A percentile compares a stretch with the other conserved stretches of the same genome.
Evolutionary conservation across 2,329 filamentous ascomycete species (phyloP).

Genomic region (Blastomyces gilchristii): DNA sequence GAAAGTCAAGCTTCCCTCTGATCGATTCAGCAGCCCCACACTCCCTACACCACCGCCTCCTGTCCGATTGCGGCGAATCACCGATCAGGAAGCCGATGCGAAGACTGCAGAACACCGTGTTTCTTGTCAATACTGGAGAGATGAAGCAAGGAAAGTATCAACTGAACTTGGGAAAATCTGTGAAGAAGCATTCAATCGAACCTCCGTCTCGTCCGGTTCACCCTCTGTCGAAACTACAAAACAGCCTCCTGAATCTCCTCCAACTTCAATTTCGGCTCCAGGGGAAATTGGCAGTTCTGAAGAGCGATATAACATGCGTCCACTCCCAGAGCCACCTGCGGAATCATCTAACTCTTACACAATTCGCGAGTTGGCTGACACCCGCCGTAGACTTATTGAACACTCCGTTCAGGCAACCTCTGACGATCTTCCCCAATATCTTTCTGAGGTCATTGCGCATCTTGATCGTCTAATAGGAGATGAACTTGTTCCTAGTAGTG

Average conservation of each 20-base stretch:
- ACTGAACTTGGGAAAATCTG: slow-evolving; percentile 79
- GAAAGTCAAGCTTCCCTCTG: slow-evolving; percentile 11
- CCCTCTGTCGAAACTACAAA: slow-evolving; percentile 34
- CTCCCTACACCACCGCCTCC: slow-evolving; percentile 33
- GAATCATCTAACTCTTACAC: slow-evolving; percentile 44
- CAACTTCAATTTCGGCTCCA: slow-evolving; percentile 35
- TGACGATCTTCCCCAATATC: slow-evolving; percentile 39
- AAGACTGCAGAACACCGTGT: slow-evolving; percentile 34
- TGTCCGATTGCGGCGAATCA: slow-evolving; percentile 26
- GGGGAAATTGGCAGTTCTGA: slow-evolving; percentile 18
- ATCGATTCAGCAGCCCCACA: slow-evolving; percentile 28
- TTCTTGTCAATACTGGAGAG: slow-evolving; percentile 49
- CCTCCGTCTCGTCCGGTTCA: slow-evolving; percentile 44
- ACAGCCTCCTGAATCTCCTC: slow-evolving; percentile 43
- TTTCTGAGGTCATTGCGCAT: slow-evolving; percentile 51
- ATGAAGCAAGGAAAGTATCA: slow-evolving; percentile 75
- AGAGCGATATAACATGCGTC: slow-evolving; percentile 27
- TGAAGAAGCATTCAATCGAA: slow-evolving; percentile 80
- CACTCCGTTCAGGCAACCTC: slow-evolving; percentile 38
- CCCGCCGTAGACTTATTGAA: slow-evolving; percentile 47
- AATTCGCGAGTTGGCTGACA: slow-evolving; percentile 47
- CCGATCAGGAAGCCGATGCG: slow-evolving; percentile 22
- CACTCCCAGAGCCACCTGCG: slow-evolving; percentile 36
- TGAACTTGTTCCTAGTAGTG: slow-evolving; percentile 18
- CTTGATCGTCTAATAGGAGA: slow-evolving; percentile 48